These are phyloP conservation scores for Dalbergia cochinchinensis DNA, from an alignment of 306 rosid species.

Conservation along the genomic window DNA sequence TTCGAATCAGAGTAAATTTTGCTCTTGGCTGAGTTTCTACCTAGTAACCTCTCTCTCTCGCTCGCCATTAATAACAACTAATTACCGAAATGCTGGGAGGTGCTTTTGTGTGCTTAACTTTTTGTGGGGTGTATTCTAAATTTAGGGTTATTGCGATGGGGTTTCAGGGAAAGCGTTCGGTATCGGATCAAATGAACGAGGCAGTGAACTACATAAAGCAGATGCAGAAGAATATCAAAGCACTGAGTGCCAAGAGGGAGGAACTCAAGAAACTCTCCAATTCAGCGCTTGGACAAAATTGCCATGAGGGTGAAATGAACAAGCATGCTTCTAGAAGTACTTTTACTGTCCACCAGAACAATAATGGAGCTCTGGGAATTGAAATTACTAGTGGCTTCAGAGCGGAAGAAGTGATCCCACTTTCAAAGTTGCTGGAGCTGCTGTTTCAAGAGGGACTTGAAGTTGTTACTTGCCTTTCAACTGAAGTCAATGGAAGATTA, in stretches of 20 bases:
- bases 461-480: conserved; percentile 57
- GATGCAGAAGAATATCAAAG: conserved; percentile 56
- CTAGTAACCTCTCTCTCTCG: background rate
- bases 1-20: background rate
- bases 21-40: too few species aligned
- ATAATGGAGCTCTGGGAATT: conserved; percentile 53
- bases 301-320: background rate
- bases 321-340: conserved; percentile 3
- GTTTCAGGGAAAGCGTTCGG: conserved; percentile 81
- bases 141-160: conserved; percentile 27
- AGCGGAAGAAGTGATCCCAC: conserved; percentile 40
- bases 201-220: conserved; percentile 71
- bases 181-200: conserved; percentile 64
- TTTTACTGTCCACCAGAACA: conserved; percentile 47
- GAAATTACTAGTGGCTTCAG: conserved; percentile 40
- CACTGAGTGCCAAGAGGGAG: conserved; percentile 54
- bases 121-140: conserved; percentile 4
- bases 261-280: conserved; percentile 45
- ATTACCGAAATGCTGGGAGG: too few species aligned
- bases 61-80: too few species aligned
- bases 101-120: background rate
- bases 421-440: conserved; percentile 54
- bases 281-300: background rate
- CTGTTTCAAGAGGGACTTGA: conserved; percentile 58
- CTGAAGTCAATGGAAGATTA: conserved; percentile 59